These are phyloP conservation scores for Parasarocladium wereldwijsianum DNA, from an alignment of 2,329 filamentous ascomycete genomes.

Conservation along the genomic window DNA sequence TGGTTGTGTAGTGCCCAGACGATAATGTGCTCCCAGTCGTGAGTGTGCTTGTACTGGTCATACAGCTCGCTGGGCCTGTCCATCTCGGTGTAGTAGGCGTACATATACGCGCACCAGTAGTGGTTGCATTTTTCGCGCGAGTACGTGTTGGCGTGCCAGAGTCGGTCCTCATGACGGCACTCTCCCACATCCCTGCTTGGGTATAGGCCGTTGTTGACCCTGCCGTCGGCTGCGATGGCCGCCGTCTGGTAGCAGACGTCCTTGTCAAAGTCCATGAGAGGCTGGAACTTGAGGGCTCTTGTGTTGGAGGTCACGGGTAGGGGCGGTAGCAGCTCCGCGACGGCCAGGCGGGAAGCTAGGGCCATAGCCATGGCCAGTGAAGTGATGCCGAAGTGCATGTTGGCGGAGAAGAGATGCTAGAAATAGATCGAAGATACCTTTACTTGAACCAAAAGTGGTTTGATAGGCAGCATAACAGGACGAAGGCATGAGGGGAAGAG, in stretches of 20 bases:
- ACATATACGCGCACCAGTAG: conserved; percentile 26
- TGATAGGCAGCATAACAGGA: too few species aligned
- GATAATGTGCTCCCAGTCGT: conserved; percentile 27
- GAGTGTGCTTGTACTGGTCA: conserved; percentile 18
- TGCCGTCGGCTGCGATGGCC: conserved; percentile 17
- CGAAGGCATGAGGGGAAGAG: too few species aligned
- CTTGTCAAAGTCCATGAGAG: conserved; percentile 18
- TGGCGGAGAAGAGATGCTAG: too few species aligned
- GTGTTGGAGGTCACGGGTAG: too few species aligned
- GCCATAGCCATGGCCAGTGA: too few species aligned
- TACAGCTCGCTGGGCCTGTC: conserved; percentile 17
- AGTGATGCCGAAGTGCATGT: too few species aligned
- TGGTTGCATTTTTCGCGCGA: conserved; percentile 25
- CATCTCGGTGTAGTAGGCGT: conserved; percentile 30
- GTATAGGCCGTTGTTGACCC: conserved; percentile 14
- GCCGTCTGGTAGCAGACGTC: conserved; percentile 21
- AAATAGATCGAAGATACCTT: too few species aligned
- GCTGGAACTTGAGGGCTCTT: too few species aligned
- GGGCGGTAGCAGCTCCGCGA: too few species aligned
- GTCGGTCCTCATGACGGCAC: conserved; percentile 17
- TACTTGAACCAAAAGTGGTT: too few species aligned
- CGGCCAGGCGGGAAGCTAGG: too few species aligned
- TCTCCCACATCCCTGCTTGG: conserved; percentile 10
- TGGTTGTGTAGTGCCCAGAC: too few species aligned
- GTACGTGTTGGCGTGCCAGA: conserved; percentile 25